Conservation (phyloP, 768 basidiomycete species). For the Auricularia sp. region DNA sequence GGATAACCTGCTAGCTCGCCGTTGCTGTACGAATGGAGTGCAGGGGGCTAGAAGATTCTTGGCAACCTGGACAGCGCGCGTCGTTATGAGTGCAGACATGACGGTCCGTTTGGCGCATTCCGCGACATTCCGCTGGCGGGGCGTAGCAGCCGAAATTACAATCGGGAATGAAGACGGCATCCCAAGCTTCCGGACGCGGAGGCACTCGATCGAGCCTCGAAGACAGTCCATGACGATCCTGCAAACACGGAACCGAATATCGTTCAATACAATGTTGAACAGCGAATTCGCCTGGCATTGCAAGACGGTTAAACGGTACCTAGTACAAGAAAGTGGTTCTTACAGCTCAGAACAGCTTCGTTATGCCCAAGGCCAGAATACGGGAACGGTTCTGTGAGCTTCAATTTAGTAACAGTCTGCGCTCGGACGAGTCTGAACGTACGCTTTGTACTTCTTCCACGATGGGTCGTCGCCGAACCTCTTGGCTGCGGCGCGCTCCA, state of each 20-base stretch:
- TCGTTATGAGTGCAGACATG: not conserved
- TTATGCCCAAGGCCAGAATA: slow-evolving; percentile 24
- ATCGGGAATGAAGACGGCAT: not conserved
- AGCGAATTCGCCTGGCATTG: no score
- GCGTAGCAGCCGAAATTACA: not conserved
- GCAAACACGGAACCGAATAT: no score
- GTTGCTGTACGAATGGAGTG: no score
- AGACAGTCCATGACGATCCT: no score
- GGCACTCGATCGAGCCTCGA: not conserved
- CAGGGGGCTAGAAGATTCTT: no score
- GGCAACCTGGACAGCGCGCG: no score
- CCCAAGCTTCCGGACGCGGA: not conserved
- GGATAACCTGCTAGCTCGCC: no score
- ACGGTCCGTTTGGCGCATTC: not conserved
- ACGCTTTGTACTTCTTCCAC: slow-evolving; percentile 54
- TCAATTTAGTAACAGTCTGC: no score
- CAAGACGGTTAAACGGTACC: no score
- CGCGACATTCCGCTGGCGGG: not conserved
- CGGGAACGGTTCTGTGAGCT: slow-evolving; percentile 21
- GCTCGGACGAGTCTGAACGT: slow-evolving; percentile 8
- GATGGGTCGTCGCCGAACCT: slow-evolving; percentile 43
- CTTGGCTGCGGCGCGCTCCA: slow-evolving; percentile 49
- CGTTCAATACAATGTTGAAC: no score
- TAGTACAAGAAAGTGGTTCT: not conserved
- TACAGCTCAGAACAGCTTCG: slow-evolving; percentile 3